phyloP scores from a whole-genome alignment of 2,329 filamentous ascomycete genomes.

The Hypoxylon sp. region DNA sequence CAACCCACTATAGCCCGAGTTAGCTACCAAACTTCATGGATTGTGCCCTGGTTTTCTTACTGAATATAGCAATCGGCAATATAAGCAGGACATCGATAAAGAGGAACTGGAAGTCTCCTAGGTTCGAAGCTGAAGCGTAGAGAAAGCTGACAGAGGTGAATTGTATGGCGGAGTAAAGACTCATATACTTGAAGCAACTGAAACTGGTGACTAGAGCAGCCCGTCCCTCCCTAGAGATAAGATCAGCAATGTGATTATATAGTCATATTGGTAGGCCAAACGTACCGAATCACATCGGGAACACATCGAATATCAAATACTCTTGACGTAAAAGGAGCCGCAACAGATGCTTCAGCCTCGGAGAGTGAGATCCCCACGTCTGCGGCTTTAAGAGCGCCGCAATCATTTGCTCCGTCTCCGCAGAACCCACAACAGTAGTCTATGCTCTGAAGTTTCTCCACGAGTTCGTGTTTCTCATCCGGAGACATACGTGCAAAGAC shows the following conservation, averaged over 20 bases:
- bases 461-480: conserved; percentile 97
- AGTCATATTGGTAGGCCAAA: conserved; percentile 16
- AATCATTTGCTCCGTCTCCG: conserved; percentile 97
- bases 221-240: conserved; percentile 79
- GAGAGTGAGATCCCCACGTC: conserved; percentile 98
- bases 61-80: conserved; percentile 96
- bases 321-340: conserved; percentile 96
- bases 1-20: conserved; percentile 79
- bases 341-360: conserved; percentile 96
- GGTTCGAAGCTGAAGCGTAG: conserved; percentile 92
- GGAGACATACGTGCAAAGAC: conserved; percentile 99
- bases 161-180: conserved; percentile 98
- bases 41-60: conserved; percentile 60
- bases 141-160: conserved; percentile 98
- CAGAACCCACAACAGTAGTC: conserved; percentile 97
- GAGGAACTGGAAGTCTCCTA: conserved; percentile 98
- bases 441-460: conserved; percentile 96
- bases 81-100: conserved; percentile 96
- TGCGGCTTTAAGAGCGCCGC: conserved; percentile 94
- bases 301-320: conserved; percentile 98
- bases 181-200: conserved; percentile 99
- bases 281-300: conserved; percentile 85
- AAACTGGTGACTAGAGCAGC: conserved; percentile 98
- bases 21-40: conserved; percentile 27
- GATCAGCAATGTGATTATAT: conserved; percentile 36